Percentiles rank a stretch among this genome's conserved stretches.
These are phyloP conservation scores for Panus rudis DNA, from an alignment of 768 basidiomycete species.

Conservation along the genomic window DNA sequence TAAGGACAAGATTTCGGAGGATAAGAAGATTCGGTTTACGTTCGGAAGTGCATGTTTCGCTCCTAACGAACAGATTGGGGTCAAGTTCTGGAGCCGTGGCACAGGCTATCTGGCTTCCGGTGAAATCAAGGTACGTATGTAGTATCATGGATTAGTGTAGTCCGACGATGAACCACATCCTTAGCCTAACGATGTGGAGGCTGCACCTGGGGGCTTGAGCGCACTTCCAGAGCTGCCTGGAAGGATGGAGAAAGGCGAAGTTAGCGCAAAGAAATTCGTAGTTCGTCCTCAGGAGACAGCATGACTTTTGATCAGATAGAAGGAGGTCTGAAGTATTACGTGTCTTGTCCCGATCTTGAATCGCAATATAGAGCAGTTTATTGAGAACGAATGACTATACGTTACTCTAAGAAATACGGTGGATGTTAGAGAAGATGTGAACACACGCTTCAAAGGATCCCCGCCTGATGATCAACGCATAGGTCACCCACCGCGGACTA, in stretches of 20 bases:
- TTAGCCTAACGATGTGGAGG: constrained; percentile 37
- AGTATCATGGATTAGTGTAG: neutral
- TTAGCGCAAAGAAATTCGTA: constrained; percentile 15
- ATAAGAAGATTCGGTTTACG: constrained; percentile 8
- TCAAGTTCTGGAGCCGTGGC: constrained; percentile 1
- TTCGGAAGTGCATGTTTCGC: constrained; percentile 7
- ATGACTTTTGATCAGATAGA: too few species aligned
- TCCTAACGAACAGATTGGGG: constrained; percentile 3
- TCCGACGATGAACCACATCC: neutral
- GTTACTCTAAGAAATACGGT: too few species aligned
- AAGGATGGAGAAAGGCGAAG: constrained; percentile 25
- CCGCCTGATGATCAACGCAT: too few species aligned
- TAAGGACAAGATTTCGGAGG: neutral
- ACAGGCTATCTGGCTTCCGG: constrained; percentile 6
- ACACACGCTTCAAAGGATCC: too few species aligned
- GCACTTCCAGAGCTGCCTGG: constrained; percentile 32
- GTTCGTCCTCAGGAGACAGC: constrained; percentile 15
- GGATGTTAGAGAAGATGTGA: too few species aligned
- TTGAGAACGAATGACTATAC: too few species aligned
- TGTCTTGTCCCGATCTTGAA: too few species aligned
- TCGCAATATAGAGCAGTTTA: too few species aligned
- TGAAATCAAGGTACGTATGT: constrained; percentile 12
- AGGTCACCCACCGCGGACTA: too few species aligned
- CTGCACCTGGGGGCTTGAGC: constrained; percentile 34
- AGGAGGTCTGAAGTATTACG: too few species aligned